These are phyloP conservation scores for Earliella scabrosa DNA, from an alignment of 1,284 basidiomycete species.

Conservation along the genomic window DNA sequence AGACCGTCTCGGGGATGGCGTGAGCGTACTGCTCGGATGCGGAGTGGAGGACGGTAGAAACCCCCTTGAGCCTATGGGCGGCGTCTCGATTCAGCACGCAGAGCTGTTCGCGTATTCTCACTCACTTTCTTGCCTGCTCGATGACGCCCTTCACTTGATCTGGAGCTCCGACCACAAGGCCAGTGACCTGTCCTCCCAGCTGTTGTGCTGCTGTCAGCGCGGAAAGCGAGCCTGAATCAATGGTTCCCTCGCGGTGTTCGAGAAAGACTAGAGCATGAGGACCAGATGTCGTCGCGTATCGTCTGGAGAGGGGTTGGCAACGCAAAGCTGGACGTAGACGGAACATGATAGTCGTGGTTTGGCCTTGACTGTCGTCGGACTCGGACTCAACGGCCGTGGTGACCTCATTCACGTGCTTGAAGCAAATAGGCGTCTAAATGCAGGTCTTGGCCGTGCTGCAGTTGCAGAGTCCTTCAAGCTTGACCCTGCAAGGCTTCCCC, in stretches of 20 bases:
- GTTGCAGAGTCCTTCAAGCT: too few relatives aligned
- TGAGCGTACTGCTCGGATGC: constrained; percentile 53
- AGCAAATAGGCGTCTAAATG: too few relatives aligned
- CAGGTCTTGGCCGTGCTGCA: too few relatives aligned
- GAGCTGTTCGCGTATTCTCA: constrained; percentile 5
- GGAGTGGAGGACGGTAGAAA: constrained; percentile 47
- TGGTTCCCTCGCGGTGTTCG: constrained; percentile 84
- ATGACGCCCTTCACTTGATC: constrained; percentile 73
- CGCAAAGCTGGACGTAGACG: constrained; percentile 33
- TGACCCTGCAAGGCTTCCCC: too few relatives aligned
- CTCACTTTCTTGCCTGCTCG: constrained; percentile 82
- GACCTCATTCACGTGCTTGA: background rate
- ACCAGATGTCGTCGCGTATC: constrained; percentile 58
- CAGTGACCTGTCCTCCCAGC: constrained; percentile 87
- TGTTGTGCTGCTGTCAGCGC: constrained; percentile 89
- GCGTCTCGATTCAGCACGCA: background rate
- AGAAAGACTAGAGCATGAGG: constrained; percentile 85
- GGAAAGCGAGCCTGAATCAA: constrained; percentile 87
- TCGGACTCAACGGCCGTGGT: background rate
- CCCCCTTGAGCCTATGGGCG: constrained; percentile 46
- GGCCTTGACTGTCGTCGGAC: too few relatives aligned
- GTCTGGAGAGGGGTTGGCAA: constrained; percentile 41
- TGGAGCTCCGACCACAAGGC: constrained; percentile 81
- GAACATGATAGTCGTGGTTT: constrained; percentile 36
- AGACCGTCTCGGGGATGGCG: constrained; percentile 45